These are phyloP conservation scores for Aspergillus chevalieri DNA, from an alignment of 2,329 filamentous ascomycete species.

Conservation along the genomic window DNA sequence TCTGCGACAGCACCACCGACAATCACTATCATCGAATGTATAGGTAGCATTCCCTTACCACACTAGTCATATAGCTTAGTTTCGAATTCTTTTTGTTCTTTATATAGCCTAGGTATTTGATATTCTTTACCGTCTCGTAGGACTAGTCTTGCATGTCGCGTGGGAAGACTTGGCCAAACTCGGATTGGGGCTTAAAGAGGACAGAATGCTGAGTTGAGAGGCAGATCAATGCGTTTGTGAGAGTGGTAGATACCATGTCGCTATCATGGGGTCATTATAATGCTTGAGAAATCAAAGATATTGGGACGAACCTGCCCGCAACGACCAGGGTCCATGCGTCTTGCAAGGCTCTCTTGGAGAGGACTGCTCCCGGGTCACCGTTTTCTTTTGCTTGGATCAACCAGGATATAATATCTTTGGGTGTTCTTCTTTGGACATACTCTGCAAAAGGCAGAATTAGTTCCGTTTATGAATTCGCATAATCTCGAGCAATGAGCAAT, in stretches of 20 bases:
- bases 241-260: too few species aligned
- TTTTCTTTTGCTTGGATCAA: conserved; percentile 10
- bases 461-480: too few species aligned
- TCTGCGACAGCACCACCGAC: too few species aligned
- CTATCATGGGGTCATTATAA: too few species aligned
- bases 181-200: conserved; percentile 23
- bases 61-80: too few species aligned
- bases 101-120: background rate
- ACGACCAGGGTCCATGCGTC: conserved; percentile 11
- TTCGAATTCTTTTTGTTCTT: conserved; percentile 1
- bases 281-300: conserved; percentile 13
- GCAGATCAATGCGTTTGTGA: conserved; percentile 20
- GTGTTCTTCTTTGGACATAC: conserved; percentile 2
- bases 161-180: conserved; percentile 26
- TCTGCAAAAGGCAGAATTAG: too few species aligned
- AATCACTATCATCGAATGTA: too few species aligned
- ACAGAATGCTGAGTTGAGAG: conserved; percentile 25
- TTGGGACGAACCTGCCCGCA: conserved; percentile 20
- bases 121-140: background rate
- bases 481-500: too few species aligned
- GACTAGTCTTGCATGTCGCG: conserved; percentile 16
- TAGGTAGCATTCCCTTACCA: too few species aligned
- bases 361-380: conserved; percentile 9
- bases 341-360: conserved; percentile 6
- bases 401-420: conserved; percentile 14